A percentile compares a stretch with the other conserved stretches of the same genome.
Evolutionary conservation across 2,329 filamentous ascomycete species (phyloP).

Genomic region (Monilinia fructicola): DNA sequence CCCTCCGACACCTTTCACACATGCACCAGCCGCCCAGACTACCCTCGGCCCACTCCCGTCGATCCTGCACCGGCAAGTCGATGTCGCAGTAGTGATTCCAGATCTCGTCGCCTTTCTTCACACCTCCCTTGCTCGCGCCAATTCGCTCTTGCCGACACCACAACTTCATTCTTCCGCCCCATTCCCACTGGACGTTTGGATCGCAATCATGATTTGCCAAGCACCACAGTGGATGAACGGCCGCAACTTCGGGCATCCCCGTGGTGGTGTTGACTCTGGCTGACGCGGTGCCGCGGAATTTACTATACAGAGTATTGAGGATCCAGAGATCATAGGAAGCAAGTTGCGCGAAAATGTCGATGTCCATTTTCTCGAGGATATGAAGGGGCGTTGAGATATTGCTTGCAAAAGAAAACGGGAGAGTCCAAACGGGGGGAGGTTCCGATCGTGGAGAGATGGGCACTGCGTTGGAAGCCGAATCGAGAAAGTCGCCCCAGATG

Average conservation of each 20-base stretch:
- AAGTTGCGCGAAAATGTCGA: constrained; percentile 67
- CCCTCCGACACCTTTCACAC: constrained; percentile 78
- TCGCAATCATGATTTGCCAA: constrained; percentile 95
- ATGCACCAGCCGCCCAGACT: constrained; percentile 87
- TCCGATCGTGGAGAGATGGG: constrained; percentile 54
- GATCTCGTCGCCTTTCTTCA: constrained; percentile 79
- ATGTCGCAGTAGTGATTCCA: constrained; percentile 95
- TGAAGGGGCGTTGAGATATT: constrained; percentile 75
- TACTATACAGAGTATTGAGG: constrained; percentile 87
- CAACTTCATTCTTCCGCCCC: constrained; percentile 76
- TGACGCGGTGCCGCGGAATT: constrained; percentile 90
- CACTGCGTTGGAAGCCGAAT: constrained; percentile 53
- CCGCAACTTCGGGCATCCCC: constrained; percentile 84
- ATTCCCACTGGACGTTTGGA: constrained; percentile 93
- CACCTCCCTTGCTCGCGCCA: constrained; percentile 56
- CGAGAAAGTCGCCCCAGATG: constrained; percentile 68
- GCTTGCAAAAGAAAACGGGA: constrained; percentile 76
- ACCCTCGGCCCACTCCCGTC: constrained; percentile 85
- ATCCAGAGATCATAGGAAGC: constrained; percentile 72
- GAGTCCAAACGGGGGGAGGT: constrained; percentile 62
- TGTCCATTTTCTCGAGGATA: constrained; percentile 79
- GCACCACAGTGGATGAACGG: constrained; percentile 95
- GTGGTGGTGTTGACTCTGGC: constrained; percentile 75
- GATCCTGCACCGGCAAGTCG: constrained; percentile 69
- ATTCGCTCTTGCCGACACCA: constrained; percentile 60